Conservation (phyloP, 345 rosid genomes). For the Gossypium rotundifolium region DNA sequence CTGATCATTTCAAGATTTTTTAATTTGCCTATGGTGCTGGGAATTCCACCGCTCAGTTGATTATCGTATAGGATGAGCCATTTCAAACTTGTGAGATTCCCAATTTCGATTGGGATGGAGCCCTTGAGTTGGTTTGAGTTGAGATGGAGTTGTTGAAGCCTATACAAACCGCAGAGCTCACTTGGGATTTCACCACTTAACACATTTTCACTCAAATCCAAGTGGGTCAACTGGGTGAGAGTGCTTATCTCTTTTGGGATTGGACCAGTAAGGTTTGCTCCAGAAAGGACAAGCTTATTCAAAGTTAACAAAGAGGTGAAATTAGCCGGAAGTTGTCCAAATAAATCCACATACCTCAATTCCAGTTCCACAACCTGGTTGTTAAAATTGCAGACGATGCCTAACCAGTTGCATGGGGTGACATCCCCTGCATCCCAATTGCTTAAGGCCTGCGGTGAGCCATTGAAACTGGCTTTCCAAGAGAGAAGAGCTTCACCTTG, state of each 20-base stretch:
- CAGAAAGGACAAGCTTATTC: conserved; percentile 41
- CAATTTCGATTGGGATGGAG: conserved; percentile 49
- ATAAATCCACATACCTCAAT: conserved; percentile 41
- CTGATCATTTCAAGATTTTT: conserved; percentile 51
- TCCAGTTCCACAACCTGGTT: conserved; percentile 35
- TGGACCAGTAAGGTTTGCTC: conserved; percentile 64
- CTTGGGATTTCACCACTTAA: conserved; percentile 59
- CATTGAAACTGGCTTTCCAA: conserved; percentile 44
- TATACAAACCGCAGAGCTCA: conserved; percentile 48
- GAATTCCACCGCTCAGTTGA: conserved; percentile 58
- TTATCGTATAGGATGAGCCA: conserved; percentile 60
- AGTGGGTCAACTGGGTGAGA: conserved; percentile 26
- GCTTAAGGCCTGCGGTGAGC: conserved; percentile 25
- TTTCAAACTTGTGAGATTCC: conserved; percentile 47
- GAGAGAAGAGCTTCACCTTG: conserved; percentile 60
- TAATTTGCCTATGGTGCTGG: conserved; percentile 51
- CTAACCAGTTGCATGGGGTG: conserved; percentile 58
- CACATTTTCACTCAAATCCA: conserved; percentile 70
- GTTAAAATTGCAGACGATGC: conserved; percentile 36
- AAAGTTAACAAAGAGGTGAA: conserved; percentile 37
- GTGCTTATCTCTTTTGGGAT: conserved; percentile 48
- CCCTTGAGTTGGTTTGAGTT: conserved; percentile 65
- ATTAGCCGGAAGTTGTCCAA: conserved; percentile 41
- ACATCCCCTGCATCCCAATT: conserved; percentile 32
- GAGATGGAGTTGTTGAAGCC: conserved; percentile 50